Conservation (phyloP, 2,329 filamentous ascomycete species). For the Hysterium pulicare region DNA sequence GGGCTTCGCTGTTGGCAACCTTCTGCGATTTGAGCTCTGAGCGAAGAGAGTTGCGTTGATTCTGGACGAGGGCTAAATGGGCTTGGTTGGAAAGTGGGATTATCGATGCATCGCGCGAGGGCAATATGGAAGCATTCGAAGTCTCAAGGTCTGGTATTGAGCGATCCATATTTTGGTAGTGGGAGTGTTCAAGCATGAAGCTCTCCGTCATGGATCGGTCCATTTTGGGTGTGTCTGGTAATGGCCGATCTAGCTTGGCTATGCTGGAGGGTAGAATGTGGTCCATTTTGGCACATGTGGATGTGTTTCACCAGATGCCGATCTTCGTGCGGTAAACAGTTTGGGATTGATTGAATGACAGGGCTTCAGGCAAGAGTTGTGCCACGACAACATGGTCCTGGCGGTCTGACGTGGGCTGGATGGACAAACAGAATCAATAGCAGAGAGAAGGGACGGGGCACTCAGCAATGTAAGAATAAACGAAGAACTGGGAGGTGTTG, state of each 20-base stretch:
- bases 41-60: constrained; percentile 30
- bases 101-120: too few relatives aligned
- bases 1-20: constrained; percentile 30
- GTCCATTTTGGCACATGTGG: constrained; percentile 26
- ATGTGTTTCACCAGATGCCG: too few relatives aligned
- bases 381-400: too few relatives aligned
- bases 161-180: constrained; percentile 9
- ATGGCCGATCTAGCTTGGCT: constrained; percentile 19
- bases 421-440: too few relatives aligned
- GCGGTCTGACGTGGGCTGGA: too few relatives aligned
- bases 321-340: too few relatives aligned
- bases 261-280: constrained; percentile 26
- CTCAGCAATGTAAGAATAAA: too few relatives aligned
- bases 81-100: constrained; percentile 37
- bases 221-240: constrained; percentile 22
- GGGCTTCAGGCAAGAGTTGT: too few relatives aligned
- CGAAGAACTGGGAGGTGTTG: too few relatives aligned
- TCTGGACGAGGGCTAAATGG: constrained; percentile 34
- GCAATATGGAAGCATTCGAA: too few relatives aligned
- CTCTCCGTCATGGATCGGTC: constrained; percentile 34
- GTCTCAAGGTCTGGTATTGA: constrained; percentile 11
- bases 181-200: constrained; percentile 28
- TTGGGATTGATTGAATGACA: too few relatives aligned
- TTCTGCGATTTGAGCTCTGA: constrained; percentile 32
- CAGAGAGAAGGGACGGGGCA: too few relatives aligned